These are phyloP conservation scores for Takashimella tepidaria DNA, from an alignment of 1,284 basidiomycete species.

Conservation along the genomic window DNA sequence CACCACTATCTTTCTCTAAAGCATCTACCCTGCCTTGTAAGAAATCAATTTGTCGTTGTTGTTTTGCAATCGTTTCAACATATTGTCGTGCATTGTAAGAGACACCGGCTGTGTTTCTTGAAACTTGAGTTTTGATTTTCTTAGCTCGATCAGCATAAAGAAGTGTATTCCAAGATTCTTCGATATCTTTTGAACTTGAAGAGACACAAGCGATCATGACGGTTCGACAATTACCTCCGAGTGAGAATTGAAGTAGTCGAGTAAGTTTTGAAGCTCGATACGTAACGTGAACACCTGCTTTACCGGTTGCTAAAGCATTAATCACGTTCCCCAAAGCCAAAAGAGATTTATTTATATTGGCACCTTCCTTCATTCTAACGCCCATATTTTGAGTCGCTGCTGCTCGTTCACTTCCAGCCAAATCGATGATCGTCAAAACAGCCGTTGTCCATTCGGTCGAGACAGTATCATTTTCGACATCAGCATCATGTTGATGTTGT, in stretches of 20 bases:
- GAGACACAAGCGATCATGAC: conserved; percentile 97
- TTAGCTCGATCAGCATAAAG: conserved; percentile 93
- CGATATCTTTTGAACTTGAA: conserved; percentile 88
- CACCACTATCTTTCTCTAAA: conserved; percentile 22
- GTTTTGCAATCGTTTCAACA: conserved; percentile 81
- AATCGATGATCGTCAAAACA: conserved; percentile 66
- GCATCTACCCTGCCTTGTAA: not conserved
- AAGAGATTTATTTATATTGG: conserved; percentile 95
- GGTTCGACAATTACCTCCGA: conserved; percentile 95
- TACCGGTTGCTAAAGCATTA: conserved; percentile 70
- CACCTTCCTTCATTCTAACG: conserved; percentile 94
- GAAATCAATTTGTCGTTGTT: conserved; percentile 9
- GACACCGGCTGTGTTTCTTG: conserved; percentile 87
- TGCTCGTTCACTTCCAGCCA: conserved; percentile 91
- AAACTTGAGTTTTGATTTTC: conserved; percentile 88
- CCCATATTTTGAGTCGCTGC: conserved; percentile 94
- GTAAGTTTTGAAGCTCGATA: conserved; percentile 97
- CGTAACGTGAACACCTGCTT: conserved; percentile 78
- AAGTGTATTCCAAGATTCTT: conserved; percentile 95
- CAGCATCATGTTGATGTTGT: conserved; percentile 24
- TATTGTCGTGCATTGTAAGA: conserved; percentile 89
- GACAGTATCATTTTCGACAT: conserved; percentile 32
- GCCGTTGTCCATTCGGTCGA: not conserved
- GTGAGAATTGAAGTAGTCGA: conserved; percentile 87
- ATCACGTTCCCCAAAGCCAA: conserved; percentile 94